Base-by-base conservation (phyloP, 2,329 filamentous ascomycete species). In the Stachybotrys chartarum region DNA sequence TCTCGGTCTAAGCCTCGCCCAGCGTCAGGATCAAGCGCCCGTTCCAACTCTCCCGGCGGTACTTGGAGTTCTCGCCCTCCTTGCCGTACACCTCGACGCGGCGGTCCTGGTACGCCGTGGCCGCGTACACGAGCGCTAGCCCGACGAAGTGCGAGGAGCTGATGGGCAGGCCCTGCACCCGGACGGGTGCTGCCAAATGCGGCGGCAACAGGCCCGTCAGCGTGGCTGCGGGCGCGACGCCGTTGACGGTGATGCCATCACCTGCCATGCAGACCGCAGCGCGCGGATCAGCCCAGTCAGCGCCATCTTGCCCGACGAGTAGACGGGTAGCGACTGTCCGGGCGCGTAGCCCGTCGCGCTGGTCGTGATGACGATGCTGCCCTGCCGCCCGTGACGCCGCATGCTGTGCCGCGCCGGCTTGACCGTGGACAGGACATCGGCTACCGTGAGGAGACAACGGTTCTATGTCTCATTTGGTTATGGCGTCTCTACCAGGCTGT, bases 281-380 rank as follows among this genome's bases (percentile, higher is more conserved):
- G 69, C 59, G 7, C 71, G 64, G 6, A 74, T 59, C 1, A 71
- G 59, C 16, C 64, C 64, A 48, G 54, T 51, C 32, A 58, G 54
- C 11, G 58, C 59, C 16, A 54, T 24, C 18, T 63, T 61, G 10
- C 54, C 52, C 1, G 60, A 64, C 18, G 57, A 57, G 54, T 70
- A 74, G 1, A 74, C 62, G 0, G 71, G 70, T 6, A 74, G 54
- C 6, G 53, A 61, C 31, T 70, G 67, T 57, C 74, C 72, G 8
- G 72, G 68, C 2, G 63, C 56, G 55, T 73, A 74, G 0, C 66
- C 70, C 6, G 70, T 70, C 0, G 69, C 65, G 55, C 71, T 73
- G 4, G 66, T 55, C 1, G 70, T 72, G 39, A 75, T 65, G 17
- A 74, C 71, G 32, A 74, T 68, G 55, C 68, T 69, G 1, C 71